Evolutionary conservation across 2,329 filamentous ascomycete species (phyloP).

Genomic region (Curvularia lunata): DNA sequence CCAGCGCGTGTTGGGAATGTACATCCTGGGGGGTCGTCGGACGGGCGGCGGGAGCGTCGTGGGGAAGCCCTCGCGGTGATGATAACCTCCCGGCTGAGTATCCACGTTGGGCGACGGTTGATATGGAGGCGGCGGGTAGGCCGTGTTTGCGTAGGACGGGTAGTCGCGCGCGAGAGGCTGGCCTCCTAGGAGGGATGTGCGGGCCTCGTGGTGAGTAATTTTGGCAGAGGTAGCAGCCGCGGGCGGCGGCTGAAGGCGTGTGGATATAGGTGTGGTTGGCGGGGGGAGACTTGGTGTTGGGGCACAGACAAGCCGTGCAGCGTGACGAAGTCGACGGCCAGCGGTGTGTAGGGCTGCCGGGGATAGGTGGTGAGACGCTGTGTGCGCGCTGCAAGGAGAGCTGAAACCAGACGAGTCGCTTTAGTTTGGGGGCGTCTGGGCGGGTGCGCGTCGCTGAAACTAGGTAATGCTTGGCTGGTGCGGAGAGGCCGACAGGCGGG

Average conservation of each 20-base stretch:
- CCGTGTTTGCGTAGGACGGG: slow-evolving; percentile 49
- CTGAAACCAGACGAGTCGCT: slow-evolving; percentile 28
- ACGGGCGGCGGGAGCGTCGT: slow-evolving; percentile 51
- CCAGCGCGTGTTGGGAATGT: slow-evolving; percentile 84
- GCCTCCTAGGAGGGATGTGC: slow-evolving; percentile 65
- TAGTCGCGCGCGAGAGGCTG: slow-evolving; percentile 60
- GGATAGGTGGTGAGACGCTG: slow-evolving; percentile 42
- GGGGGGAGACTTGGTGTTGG: slow-evolving; percentile 11
- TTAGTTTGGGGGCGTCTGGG: slow-evolving; percentile 20
- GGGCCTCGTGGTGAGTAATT: slow-evolving; percentile 63
- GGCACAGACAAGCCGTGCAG: slow-evolving; percentile 22
- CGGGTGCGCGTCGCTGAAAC: slow-evolving; percentile 34
- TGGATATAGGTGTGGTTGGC: slow-evolving; percentile 26
- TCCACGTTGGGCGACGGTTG: slow-evolving; percentile 50
- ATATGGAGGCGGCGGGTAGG: slow-evolving; percentile 50
- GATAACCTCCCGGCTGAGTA: slow-evolving; percentile 58
- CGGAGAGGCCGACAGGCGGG: slow-evolving; percentile 26
- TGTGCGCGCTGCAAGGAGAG: slow-evolving; percentile 12
- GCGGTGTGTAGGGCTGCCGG: slow-evolving; percentile 30
- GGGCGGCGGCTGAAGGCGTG: slow-evolving; percentile 40
- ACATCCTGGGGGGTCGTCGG: slow-evolving; percentile 59
- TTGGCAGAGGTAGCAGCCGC: slow-evolving; percentile 53
- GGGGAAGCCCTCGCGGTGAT: slow-evolving; percentile 49
- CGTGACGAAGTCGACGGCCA: slow-evolving; percentile 19
- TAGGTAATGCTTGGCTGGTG: slow-evolving; percentile 30